These are phyloP conservation scores for Plasmodium billcollinsi DNA, from an alignment of 169 alveolate species.

Conservation along the genomic window DNA sequence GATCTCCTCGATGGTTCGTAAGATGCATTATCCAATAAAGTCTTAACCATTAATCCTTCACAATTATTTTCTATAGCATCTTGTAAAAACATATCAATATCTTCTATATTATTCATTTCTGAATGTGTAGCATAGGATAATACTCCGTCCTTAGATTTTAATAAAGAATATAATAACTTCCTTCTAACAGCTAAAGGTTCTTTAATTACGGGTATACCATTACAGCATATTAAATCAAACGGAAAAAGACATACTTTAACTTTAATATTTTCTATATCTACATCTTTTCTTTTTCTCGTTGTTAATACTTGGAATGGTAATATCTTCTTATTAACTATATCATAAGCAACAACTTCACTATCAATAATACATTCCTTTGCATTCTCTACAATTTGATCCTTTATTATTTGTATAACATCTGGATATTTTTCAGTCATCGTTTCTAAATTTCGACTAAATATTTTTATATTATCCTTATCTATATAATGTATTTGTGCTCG, in stretches of 20 bases:
- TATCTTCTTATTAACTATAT: slow-evolving; percentile 91
- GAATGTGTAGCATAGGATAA: slow-evolving; percentile 84
- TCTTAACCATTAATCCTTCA: slow-evolving; percentile 99
- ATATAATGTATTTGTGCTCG: slow-evolving; percentile 96
- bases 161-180: slow-evolving; percentile 62
- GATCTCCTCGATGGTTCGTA: slow-evolving; percentile 99
- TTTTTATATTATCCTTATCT: slow-evolving; percentile 83
- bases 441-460: slow-evolving; percentile 96
- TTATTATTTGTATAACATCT: slow-evolving; percentile 83
- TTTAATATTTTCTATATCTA: slow-evolving; percentile 90
- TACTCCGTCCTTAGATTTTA: slow-evolving; percentile 78
- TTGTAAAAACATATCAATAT: slow-evolving; percentile 86
- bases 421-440: slow-evolving; percentile 87
- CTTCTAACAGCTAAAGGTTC: slow-evolving; percentile 84
- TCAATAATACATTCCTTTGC: slow-evolving; percentile 93
- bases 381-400: slow-evolving; percentile 77
- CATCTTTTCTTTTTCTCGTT: slow-evolving; percentile 96
- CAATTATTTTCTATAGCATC: slow-evolving; percentile 92
- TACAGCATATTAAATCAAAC: slow-evolving; percentile 94
- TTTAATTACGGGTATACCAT: slow-evolving; percentile 88
- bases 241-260: slow-evolving; percentile 94
- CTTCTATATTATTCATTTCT: slow-evolving; percentile 87
- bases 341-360: slow-evolving; percentile 98
- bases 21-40: slow-evolving; percentile 95
- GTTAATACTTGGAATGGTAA: slow-evolving; percentile 96